Evolutionary conservation across 2,329 filamentous ascomycete species (phyloP), one percentile per base, ranked within the genome.

Genomic region (Harringtonia lauricola): DNA sequence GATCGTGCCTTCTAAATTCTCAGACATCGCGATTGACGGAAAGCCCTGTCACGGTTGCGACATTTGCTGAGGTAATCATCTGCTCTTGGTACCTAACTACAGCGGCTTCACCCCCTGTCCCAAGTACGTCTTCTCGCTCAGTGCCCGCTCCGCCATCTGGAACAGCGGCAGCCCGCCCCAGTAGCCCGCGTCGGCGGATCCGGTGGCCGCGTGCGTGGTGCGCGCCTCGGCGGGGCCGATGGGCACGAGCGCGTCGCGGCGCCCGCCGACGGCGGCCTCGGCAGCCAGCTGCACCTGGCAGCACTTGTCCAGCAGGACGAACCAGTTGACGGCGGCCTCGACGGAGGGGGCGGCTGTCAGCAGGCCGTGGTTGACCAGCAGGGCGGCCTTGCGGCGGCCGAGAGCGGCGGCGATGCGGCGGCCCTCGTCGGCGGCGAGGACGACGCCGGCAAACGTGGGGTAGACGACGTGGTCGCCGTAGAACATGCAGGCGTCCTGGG

Each of bases 401-500:
- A 76, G 58, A 0, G 64, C 60, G 19, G 57, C 49, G 2, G 70
- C 71, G 49, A 76, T 75, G 31, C 59, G 60, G 8, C 57, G 52
- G 0, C 73, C 72, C 54, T 76, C 71, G 38, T 73, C 68, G 3
- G 63, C 59, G 5, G 65, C 71, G 8, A 76, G 60, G 1, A 77
- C 72, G 14, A 76, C 61, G 10, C 73, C 73, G 8, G 64, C 64
- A 51, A 75, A 76, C 39, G 61, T 63, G 42, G 49, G 48, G 53
- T 71, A 72, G 18, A 68, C 51, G 24, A 58, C 62, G 28, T 63
- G 44, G 51, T 66, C 63, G 70, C 51, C 65, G 55, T 81, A 78
- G 50, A 84, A 76, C 43, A 74, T 72, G 47, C 71, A 73, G 2
- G 75, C 67, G 54, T 76, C 79, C 59, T 74, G 79, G 30, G 74